These are phyloP conservation scores for Trifolium dubium DNA, from an alignment of 306 rosid species.

Conservation along the genomic window DNA sequence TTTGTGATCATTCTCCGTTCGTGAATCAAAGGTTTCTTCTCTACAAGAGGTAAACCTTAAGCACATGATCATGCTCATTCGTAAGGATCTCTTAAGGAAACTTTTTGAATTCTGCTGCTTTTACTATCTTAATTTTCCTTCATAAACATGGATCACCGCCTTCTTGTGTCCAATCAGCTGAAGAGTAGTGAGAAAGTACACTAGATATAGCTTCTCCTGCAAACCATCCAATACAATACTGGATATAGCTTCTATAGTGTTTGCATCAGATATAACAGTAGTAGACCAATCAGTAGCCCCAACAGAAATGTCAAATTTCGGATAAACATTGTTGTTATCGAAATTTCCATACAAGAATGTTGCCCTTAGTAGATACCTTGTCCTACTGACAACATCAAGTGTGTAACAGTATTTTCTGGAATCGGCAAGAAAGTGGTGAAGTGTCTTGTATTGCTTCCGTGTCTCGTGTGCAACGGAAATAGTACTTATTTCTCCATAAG, in stretches of 20 bases:
- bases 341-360: constrained; percentile 95
- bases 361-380: constrained; percentile 84
- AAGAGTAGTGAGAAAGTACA: constrained; percentile 66
- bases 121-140: too few relatives aligned
- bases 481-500: constrained; percentile 60
- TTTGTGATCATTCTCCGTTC: too few relatives aligned
- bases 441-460: constrained; percentile 69
- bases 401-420: constrained; percentile 87
- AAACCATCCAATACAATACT: constrained; percentile 46
- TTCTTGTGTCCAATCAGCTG: constrained; percentile 76
- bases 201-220: constrained; percentile 66
- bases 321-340: constrained; percentile 84
- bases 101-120: too few relatives aligned
- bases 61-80: too few relatives aligned
- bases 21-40: too few relatives aligned
- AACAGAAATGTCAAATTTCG: constrained; percentile 84
- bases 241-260: constrained; percentile 60
- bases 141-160: constrained; percentile 97
- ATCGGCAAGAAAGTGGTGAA: constrained; percentile 89
- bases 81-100: too few relatives aligned
- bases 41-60: too few relatives aligned
- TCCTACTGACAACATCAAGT: constrained; percentile 76
- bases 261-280: constrained; percentile 86
- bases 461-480: constrained; percentile 75
- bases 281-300: constrained; percentile 96